Percentiles rank a stretch among this genome's conserved stretches.
phyloP scores from a whole-genome alignment of 2,329 filamentous ascomycete genomes.

The Penicillium sp. region DNA sequence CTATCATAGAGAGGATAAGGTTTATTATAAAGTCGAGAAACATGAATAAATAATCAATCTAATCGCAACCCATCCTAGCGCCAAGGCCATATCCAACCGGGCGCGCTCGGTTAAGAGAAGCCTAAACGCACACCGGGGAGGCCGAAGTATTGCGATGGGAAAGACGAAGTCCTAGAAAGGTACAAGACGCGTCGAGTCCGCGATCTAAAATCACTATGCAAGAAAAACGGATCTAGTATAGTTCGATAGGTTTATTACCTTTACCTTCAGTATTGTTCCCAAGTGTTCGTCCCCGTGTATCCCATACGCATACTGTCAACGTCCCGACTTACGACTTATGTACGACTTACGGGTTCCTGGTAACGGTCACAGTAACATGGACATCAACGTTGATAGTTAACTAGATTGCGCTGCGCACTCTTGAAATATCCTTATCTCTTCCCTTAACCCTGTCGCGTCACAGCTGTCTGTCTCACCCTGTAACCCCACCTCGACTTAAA shows the following conservation, averaged over 20 bases:
- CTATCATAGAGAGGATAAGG: background rate
- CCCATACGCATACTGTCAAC: slow-evolving; percentile 20
- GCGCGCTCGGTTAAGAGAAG: slow-evolving; percentile 9
- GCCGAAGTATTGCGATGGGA: background rate
- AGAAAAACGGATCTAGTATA: background rate
- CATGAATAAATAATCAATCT: background rate
- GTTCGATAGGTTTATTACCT: slow-evolving; percentile 17
- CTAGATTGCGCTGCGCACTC: background rate
- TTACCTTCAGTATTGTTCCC: slow-evolving; percentile 9
- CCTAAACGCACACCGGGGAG: slow-evolving; percentile 3
- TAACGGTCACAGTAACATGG: slow-evolving; percentile 16
- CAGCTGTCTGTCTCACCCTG: background rate
- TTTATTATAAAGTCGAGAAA: background rate
- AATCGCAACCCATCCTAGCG: background rate
- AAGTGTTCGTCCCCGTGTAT: slow-evolving; percentile 8
- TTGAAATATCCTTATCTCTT: background rate
- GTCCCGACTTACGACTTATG: slow-evolving; percentile 6
- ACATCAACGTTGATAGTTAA: background rate
- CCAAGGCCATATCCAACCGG: slow-evolving; percentile 6
- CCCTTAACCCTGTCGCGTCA: background rate
- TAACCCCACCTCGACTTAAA: background rate
- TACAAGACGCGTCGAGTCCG: background rate
- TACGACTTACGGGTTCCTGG: slow-evolving; percentile 15
- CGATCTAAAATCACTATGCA: background rate
- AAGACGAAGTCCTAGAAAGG: background rate